These are phyloP conservation scores for Floccularia luteovirens DNA, from an alignment of 768 basidiomycete species.

Conservation along the genomic window DNA sequence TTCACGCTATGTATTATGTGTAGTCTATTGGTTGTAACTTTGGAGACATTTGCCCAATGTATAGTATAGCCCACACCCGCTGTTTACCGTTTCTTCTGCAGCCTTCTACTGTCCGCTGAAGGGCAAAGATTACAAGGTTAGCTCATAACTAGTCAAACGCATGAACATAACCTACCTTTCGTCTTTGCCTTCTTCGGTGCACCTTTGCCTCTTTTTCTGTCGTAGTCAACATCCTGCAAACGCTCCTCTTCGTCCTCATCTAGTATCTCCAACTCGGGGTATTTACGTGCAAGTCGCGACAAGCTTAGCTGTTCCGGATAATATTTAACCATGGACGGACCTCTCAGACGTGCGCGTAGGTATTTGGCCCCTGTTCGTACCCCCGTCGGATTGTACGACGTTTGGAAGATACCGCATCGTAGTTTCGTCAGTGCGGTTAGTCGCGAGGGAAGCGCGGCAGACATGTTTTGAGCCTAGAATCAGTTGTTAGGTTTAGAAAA, in stretches of 20 bases:
- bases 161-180: slow-evolving; percentile 36
- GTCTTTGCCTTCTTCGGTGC: slow-evolving; percentile 74
- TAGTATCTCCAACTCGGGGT: slow-evolving; percentile 52
- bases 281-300: slow-evolving; percentile 37
- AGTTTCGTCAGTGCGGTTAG: slow-evolving; percentile 56
- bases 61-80: background rate
- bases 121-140: slow-evolving; percentile 2
- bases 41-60: no score
- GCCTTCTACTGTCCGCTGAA: slow-evolving; percentile 19
- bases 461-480: no score
- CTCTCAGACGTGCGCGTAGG: slow-evolving; percentile 72
- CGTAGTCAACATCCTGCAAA: slow-evolving; percentile 58
- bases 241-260: slow-evolving; percentile 64
- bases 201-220: slow-evolving; percentile 74
- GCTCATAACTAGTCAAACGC: background rate
- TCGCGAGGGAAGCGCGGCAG: slow-evolving; percentile 37
- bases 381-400: slow-evolving; percentile 78
- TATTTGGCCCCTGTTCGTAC: slow-evolving; percentile 89
- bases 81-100: slow-evolving; percentile 17
- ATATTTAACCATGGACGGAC: slow-evolving; percentile 82
- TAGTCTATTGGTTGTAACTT: background rate
- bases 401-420: slow-evolving; percentile 76
- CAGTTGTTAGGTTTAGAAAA: no score
- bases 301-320: slow-evolving; percentile 64
- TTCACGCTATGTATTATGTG: background rate